Conservation (phyloP, 192 early-diverging fungal genomes). For the Entrophospora sp. region DNA sequence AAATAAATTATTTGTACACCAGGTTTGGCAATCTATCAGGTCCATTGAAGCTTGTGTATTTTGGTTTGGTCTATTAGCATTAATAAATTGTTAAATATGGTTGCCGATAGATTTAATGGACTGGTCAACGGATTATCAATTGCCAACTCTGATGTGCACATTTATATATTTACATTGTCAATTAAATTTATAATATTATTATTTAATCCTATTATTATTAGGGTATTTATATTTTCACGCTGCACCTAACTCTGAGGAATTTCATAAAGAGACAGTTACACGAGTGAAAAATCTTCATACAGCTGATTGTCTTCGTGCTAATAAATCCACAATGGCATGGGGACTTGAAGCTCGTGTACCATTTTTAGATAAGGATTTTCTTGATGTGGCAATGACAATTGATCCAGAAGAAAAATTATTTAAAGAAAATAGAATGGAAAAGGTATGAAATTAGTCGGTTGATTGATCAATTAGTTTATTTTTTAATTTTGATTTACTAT, state of each 20-base stretch:
- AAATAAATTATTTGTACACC: too few species aligned
- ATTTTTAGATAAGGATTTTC: slow-evolving; percentile 88
- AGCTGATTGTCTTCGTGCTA: slow-evolving; percentile 93
- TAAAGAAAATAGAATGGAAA: slow-evolving; percentile 76
- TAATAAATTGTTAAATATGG: too few species aligned
- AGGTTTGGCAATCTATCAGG: too few species aligned
- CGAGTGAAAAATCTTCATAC: slow-evolving; percentile 97
- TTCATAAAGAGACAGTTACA: slow-evolving; percentile 86
- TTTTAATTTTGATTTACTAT: not conserved
- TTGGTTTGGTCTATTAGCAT: too few species aligned
- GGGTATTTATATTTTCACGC: slow-evolving; percentile 98
- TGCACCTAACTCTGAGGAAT: slow-evolving; percentile 68
- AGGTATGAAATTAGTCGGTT: too few species aligned
- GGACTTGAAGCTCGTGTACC: slow-evolving; percentile 97
- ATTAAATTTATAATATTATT: not conserved
- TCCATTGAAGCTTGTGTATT: too few species aligned
- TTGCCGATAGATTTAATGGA: too few species aligned
- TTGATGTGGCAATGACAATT: slow-evolving; percentile 88
- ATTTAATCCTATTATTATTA: too few species aligned
- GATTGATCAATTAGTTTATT: not conserved
- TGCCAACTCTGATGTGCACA: too few species aligned
- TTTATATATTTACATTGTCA: too few species aligned
- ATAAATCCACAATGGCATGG: slow-evolving; percentile 99
- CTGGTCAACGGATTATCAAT: too few species aligned
- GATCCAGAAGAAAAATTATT: slow-evolving; percentile 78